These are phyloP conservation scores for Penicillium samsonianum DNA, from an alignment of 495 filamentous ascomycete species.

Conservation along the genomic window DNA sequence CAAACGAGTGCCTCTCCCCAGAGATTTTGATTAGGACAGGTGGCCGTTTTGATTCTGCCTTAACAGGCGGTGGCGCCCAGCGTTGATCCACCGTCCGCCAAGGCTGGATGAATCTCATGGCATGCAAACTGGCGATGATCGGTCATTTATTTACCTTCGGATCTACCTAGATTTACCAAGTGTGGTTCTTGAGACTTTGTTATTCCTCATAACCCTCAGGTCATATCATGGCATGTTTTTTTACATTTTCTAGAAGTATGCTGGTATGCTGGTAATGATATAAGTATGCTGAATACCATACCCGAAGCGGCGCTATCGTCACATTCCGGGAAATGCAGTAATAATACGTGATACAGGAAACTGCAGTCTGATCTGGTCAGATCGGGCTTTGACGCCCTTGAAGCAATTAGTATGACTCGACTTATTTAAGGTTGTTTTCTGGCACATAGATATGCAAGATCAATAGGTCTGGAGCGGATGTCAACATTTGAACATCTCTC, in stretches of 20 bases:
- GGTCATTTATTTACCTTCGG: neutral
- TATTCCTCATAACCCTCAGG: neutral
- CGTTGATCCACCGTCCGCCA: slow-evolving; percentile 25
- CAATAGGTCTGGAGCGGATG: slow-evolving; percentile 12
- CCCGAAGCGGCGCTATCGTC: slow-evolving; percentile 10
- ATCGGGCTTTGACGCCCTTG: neutral
- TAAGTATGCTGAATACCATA: slow-evolving; percentile 33
- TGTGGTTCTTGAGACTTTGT: neutral
- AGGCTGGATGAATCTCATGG: slow-evolving; percentile 29
- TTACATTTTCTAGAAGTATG: slow-evolving; percentile 23
- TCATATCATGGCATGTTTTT: slow-evolving; percentile 4
- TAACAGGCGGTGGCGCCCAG: slow-evolving; percentile 23
- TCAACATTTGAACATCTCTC: slow-evolving; percentile 10
- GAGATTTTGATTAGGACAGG: slow-evolving; percentile 28
- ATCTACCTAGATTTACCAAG: slow-evolving; percentile 5
- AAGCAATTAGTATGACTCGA: slow-evolving; percentile 1
- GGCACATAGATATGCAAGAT: slow-evolving; percentile 2
- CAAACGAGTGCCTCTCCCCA: neutral
- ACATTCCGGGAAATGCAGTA: slow-evolving; percentile 21
- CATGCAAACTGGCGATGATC: slow-evolving; percentile 23
- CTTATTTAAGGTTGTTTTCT: slow-evolving; percentile 16
- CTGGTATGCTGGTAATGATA: slow-evolving; percentile 10
- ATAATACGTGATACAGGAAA: neutral
- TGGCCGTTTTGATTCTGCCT: slow-evolving; percentile 25
- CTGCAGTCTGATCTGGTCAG: neutral